Base-by-base conservation (phyloP, 768 basidiomycete species). In the Daedaleopsis sinensis region DNA sequence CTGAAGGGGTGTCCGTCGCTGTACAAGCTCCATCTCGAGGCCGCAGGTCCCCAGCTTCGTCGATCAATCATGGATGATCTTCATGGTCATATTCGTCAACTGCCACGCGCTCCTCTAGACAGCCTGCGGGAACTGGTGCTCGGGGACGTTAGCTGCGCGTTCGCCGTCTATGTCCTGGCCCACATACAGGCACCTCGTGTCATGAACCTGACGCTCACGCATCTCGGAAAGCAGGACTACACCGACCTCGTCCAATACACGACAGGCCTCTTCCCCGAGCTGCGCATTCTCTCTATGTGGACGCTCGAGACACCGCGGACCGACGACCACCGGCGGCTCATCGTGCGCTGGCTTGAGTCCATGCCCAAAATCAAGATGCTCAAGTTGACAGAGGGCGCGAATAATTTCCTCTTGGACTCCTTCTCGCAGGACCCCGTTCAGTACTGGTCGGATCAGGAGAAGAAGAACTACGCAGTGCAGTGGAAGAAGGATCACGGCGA, bases 181-280 rank as follows among this genome's bases (percentile, higher is more conserved):
- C 80, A 82, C 44, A 74, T 92, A 61, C 66, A 72, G n/a, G 85
- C 85, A 1, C 87, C 88, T 8, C 77, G 82, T 52, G 69, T 89
- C 35, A 77, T 78, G 58, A 83, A 85, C 64, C 72, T 91, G 39
- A 84, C 84, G 4, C 68, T 91, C 24, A 80, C 84, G 79, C 79
- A 80, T 60, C 68, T 88, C 59, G 71, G 65, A 15, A 82, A 81
- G 27, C 73, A 78, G 24, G 81, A 89, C 67, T 87, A 86, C 66
- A 68, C 76, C 2, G 75, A 77, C 5, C 67, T 90, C 52, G 79
- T 84, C 66, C 64, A 68, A 18, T 64, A 72, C 57, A 64, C 91
- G 65, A 81, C 79, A 13, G 77, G 75, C 10, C 75, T 74, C 27
- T 86, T 83, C 66, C 81, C 77, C n/a, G 71, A 81, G 60, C 76